phyloP scores from a whole-genome alignment of 2,329 filamentous ascomycete genomes.

The Penicillium sp. region DNA sequence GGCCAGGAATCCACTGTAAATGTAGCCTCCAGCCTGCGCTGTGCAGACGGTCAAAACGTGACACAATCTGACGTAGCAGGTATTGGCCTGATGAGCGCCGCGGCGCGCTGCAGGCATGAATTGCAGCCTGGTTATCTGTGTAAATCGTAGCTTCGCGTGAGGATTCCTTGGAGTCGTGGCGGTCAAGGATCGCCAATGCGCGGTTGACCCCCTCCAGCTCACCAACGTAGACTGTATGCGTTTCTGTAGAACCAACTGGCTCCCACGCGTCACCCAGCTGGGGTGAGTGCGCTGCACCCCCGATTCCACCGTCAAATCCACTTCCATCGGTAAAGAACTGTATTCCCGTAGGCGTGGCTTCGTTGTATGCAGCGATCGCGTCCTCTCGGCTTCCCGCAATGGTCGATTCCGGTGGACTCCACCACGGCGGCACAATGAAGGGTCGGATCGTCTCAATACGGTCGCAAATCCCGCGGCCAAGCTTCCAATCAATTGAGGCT shows the following conservation, averaged over 20 bases:
- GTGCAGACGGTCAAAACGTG: too few species aligned
- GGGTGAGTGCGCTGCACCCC: not conserved
- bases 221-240: not conserved
- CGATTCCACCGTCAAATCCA: not conserved
- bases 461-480: not conserved
- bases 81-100: slow-evolving; percentile 27
- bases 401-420: not conserved
- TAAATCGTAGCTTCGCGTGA: slow-evolving; percentile 19
- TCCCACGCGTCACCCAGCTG: not conserved
- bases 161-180: slow-evolving; percentile 1
- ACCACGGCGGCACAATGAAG: not conserved
- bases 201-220: too few species aligned
- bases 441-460: not conserved
- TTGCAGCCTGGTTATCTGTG: slow-evolving; percentile 30
- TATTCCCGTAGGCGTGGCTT: not conserved
- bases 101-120: slow-evolving; percentile 25
- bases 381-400: not conserved
- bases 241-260: not conserved
- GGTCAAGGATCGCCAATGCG: too few species aligned
- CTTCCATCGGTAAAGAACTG: not conserved
- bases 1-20: slow-evolving; percentile 11
- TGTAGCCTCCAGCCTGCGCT: too few species aligned
- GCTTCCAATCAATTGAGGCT: not conserved
- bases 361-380: not conserved
- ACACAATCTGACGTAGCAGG: not conserved